phyloP scores from a whole-genome alignment of 352 stramenopile genomes.

The Phytophthora litchii region DNA sequence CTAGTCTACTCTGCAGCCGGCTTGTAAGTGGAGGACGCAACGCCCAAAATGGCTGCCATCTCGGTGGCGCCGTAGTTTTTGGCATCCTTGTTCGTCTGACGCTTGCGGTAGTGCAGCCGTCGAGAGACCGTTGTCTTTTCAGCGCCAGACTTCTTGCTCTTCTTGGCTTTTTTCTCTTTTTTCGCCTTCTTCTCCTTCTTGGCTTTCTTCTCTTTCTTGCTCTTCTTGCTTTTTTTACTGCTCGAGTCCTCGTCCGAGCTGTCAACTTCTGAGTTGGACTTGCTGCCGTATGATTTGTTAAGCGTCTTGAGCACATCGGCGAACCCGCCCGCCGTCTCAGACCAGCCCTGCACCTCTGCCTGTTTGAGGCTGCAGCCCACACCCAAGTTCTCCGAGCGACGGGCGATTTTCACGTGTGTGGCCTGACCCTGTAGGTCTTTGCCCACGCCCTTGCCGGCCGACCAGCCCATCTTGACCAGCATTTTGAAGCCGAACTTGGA shows the following conservation, averaged over 20 bases:
- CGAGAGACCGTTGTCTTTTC: conserved; percentile 54
- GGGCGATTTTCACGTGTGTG: conserved; percentile 87
- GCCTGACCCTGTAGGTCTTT: conserved; percentile 92
- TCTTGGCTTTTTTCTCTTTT: conserved; percentile 71
- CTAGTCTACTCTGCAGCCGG: conserved; percentile 21
- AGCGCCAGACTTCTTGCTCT: conserved; percentile 61
- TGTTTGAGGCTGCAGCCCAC: conserved; percentile 92
- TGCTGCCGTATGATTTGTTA: conserved; percentile 81
- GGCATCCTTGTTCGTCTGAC: conserved; percentile 88
- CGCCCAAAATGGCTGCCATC: conserved; percentile 87
- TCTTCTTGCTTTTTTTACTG: conserved; percentile 35
- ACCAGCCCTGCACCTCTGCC: conserved; percentile 88
- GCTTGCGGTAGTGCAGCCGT: conserved; percentile 82
- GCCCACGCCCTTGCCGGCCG: conserved; percentile 92
- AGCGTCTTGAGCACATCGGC: conserved; percentile 85
- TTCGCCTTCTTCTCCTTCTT: conserved; percentile 56
- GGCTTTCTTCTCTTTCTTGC: conserved; percentile 44
- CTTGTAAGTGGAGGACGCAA: conserved; percentile 56
- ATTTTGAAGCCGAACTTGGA: conserved; percentile 96
- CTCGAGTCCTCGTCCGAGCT: conserved; percentile 33
- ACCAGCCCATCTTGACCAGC: conserved; percentile 97
- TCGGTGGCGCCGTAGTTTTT: conserved; percentile 81
- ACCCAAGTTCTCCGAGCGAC: conserved; percentile 89
- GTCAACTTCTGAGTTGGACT: conserved; percentile 39
- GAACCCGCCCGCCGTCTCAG: conserved; percentile 77